A percentile compares a stretch with the other conserved stretches of the same genome.
These are phyloP conservation scores for Hymenoscyphus repandus DNA, from an alignment of 2,329 filamentous ascomycete genomes.

Conservation along the genomic window DNA sequence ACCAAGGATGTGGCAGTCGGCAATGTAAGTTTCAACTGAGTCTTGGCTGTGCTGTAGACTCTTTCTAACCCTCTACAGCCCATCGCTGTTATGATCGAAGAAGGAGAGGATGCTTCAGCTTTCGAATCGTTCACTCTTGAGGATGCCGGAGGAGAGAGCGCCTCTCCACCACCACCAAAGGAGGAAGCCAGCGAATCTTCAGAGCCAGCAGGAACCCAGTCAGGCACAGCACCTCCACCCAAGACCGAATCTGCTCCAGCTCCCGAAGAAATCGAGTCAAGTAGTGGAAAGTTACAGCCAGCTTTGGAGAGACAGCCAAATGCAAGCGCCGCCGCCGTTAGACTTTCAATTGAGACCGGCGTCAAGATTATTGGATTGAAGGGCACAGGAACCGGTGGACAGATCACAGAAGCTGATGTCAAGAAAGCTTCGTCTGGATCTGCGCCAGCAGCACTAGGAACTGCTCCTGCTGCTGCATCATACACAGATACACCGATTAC, in stretches of 20 bases:
- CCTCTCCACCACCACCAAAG: conserved; percentile 59
- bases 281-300: conserved; percentile 73
- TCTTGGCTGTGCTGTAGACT: conserved; percentile 10
- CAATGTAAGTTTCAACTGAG: conserved; percentile 62
- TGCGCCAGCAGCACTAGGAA: conserved; percentile 39
- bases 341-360: conserved; percentile 79
- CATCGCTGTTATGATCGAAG: conserved; percentile 91
- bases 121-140: conserved; percentile 85
- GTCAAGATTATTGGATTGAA: conserved; percentile 73
- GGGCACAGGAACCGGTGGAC: conserved; percentile 79
- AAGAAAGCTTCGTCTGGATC: conserved; percentile 69
- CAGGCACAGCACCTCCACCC: conserved; percentile 53
- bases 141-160: conserved; percentile 83
- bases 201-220: conserved; percentile 52
- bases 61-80: conserved; percentile 55
- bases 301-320: conserved; percentile 77
- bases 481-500: conserved; percentile 82
- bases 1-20: conserved; percentile 93
- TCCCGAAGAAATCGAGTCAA: conserved; percentile 66
- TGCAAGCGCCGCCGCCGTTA: conserved; percentile 68
- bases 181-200: conserved; percentile 57
- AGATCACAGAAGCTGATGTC: conserved; percentile 87
- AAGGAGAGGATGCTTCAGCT: conserved; percentile 77
- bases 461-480: conserved; percentile 56
- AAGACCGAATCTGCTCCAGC: conserved; percentile 60